Evolutionary conservation across 768 basidiomycete genomes (phyloP).

Genomic region (Tulasnella sp.): DNA sequence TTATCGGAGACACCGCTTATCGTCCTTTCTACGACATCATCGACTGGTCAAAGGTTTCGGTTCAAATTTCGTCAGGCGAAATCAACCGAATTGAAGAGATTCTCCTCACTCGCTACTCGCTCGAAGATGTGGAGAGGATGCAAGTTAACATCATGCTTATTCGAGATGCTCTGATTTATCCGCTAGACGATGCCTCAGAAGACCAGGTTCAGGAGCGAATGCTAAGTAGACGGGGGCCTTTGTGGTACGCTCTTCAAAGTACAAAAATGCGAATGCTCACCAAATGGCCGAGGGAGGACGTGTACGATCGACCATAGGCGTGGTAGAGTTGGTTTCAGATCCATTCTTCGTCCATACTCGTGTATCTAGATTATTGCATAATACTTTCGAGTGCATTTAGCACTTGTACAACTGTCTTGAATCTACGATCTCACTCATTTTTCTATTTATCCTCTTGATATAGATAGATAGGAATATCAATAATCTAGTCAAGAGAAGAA

Average conservation of each 20-base stretch:
- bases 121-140: slow-evolving; percentile 24
- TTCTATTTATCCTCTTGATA: no score
- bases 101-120: slow-evolving; percentile 23
- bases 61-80: slow-evolving; percentile 27
- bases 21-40: slow-evolving; percentile 30
- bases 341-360: no score
- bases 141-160: slow-evolving; percentile 28
- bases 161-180: slow-evolving; percentile 29
- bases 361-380: no score
- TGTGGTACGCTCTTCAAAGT: slow-evolving; percentile 28
- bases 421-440: no score
- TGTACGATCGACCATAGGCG: background rate
- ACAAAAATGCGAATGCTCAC: slow-evolving; percentile 26
- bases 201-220: slow-evolving; percentile 22
- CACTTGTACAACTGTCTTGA: no score
- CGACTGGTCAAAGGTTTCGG: slow-evolving; percentile 31
- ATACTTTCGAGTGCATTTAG: no score
- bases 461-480: no score
- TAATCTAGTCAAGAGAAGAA: no score
- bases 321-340: no score
- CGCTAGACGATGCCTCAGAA: slow-evolving; percentile 24
- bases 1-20: slow-evolving; percentile 29
- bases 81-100: slow-evolving; percentile 28
- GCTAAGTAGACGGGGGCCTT: slow-evolving; percentile 23
- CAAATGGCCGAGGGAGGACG: slow-evolving; percentile 21